These are phyloP conservation scores for Colletotrichum liriopes DNA, from an alignment of 2,329 filamentous ascomycete genomes.

Conservation along the genomic window DNA sequence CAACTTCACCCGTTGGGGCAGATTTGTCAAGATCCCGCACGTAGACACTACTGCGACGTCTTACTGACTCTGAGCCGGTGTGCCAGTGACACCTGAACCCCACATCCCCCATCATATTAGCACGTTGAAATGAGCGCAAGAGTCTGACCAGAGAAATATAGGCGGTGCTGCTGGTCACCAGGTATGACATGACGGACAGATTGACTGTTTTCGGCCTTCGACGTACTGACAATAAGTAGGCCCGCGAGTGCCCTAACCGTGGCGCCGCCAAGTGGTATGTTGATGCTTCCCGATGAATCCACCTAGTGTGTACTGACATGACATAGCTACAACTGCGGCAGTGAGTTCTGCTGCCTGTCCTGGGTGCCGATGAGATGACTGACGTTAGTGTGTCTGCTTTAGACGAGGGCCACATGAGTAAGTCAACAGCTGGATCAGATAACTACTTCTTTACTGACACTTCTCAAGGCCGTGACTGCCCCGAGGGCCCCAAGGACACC, in stretches of 20 bases:
- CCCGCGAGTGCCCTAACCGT: constrained; percentile 89
- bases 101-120: constrained; percentile 4
- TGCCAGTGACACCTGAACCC: constrained; percentile 33
- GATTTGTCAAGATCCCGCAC: constrained; percentile 28
- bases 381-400: constrained; percentile 45
- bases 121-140: constrained; percentile 26
- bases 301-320: constrained; percentile 45
- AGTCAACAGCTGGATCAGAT: constrained; percentile 53
- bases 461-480: constrained; percentile 86
- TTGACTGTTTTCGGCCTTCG: constrained; percentile 2
- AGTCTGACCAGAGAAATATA: constrained; percentile 41
- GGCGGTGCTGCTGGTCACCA: constrained; percentile 49
- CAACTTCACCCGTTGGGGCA: constrained; percentile 9
- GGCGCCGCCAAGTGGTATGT: constrained; percentile 86
- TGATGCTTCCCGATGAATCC: constrained; percentile 9
- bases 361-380: constrained; percentile 37
- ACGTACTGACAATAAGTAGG: constrained; percentile 65
- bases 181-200: constrained; percentile 37
- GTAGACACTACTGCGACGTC: constrained; percentile 33
- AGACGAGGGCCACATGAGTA: constrained; percentile 84
- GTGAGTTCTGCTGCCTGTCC: constrained; percentile 63
- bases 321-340: constrained; percentile 85
- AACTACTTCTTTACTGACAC: constrained; percentile 44
- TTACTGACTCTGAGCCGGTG: constrained; percentile 38
- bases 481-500: constrained; percentile 88